Percentiles rank a stretch among this genome's conserved stretches.
phyloP scores from a whole-genome alignment of 768 basidiomycete species.

The Leucosporidium creatinivorum region DNA sequence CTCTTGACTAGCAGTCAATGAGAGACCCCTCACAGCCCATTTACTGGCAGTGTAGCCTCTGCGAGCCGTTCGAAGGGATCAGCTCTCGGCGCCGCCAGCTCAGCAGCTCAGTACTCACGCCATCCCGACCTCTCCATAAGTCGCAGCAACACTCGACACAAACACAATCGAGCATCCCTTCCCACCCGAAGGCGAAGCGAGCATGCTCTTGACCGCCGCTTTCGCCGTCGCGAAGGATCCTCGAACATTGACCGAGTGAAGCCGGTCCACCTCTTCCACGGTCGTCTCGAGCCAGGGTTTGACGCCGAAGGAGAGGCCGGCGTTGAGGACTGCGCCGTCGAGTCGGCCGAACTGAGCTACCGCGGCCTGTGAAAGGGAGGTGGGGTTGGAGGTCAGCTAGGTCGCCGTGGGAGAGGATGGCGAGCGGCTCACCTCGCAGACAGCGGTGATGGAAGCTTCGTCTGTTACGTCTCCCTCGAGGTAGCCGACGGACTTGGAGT shows the following conservation, averaged over 20 bases:
- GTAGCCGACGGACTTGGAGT: not conserved
- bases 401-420: no score
- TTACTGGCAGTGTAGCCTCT: no score
- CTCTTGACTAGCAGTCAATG: no score
- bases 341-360: slow-evolving; percentile 3
- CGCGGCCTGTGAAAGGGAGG: not conserved
- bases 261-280: not conserved
- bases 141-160: not conserved
- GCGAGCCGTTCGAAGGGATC: no score
- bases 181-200: not conserved
- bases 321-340: slow-evolving; percentile 8
- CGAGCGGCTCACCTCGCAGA: not conserved
- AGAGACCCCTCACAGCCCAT: no score
- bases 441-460: not conserved
- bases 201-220: slow-evolving; percentile 4
- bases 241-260: slow-evolving; percentile 7
- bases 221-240: slow-evolving; percentile 7
- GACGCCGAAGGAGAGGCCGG: slow-evolving; percentile 3
- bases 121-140: slow-evolving; percentile 9
- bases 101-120: not conserved
- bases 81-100: no score
- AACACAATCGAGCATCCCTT: not conserved
- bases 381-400: not conserved
- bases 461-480: slow-evolving; percentile 9
- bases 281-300: slow-evolving; percentile 3